Evolutionary conservation across 192 early-diverging fungal genomes (phyloP).

Genomic region (Podila epicladia): DNA sequence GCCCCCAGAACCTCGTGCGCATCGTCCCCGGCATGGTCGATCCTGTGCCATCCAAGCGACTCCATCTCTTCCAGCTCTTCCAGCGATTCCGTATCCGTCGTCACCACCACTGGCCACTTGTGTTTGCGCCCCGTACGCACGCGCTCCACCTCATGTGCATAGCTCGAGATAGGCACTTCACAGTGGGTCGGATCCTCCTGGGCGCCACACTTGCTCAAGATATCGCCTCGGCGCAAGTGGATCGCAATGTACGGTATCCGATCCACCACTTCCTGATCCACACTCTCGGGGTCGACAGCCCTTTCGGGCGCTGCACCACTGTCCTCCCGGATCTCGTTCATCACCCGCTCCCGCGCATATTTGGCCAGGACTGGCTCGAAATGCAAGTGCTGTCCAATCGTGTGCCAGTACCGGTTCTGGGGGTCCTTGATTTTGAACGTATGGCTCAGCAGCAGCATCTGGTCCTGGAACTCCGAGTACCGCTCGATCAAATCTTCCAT

Average conservation of each 20-base stretch:
- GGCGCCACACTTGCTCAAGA: slow-evolving; percentile 13
- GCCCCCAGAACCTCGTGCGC: slow-evolving; percentile 14
- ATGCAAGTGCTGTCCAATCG: slow-evolving; percentile 21
- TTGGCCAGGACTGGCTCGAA: slow-evolving; percentile 32
- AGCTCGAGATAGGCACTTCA: slow-evolving; percentile 11
- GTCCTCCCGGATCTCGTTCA: slow-evolving; percentile 15
- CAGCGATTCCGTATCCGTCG: slow-evolving; percentile 23
- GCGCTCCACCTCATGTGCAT: slow-evolving; percentile 9
- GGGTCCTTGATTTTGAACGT: slow-evolving; percentile 27
- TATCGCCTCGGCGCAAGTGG: slow-evolving; percentile 36
- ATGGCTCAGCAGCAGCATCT: slow-evolving; percentile 14
- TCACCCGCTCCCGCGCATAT: slow-evolving; percentile 12
- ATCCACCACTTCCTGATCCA: not conserved
- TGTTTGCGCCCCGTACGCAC: slow-evolving; percentile 9
- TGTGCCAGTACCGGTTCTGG: slow-evolving; percentile 9
- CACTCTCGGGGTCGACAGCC: not conserved
- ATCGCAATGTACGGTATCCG: slow-evolving; percentile 36
- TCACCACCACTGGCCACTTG: slow-evolving; percentile 23
- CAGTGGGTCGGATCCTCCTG: not conserved
- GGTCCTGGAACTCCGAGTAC: slow-evolving; percentile 4
- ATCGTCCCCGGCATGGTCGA: slow-evolving; percentile 27
- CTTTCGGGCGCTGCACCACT: not conserved
- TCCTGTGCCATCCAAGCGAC: slow-evolving; percentile 28
- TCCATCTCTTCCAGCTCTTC: slow-evolving; percentile 21
- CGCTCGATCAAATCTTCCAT: slow-evolving; percentile 27